Conservation (phyloP, 805 yeast species). For the Myxozyma geophila region DNA sequence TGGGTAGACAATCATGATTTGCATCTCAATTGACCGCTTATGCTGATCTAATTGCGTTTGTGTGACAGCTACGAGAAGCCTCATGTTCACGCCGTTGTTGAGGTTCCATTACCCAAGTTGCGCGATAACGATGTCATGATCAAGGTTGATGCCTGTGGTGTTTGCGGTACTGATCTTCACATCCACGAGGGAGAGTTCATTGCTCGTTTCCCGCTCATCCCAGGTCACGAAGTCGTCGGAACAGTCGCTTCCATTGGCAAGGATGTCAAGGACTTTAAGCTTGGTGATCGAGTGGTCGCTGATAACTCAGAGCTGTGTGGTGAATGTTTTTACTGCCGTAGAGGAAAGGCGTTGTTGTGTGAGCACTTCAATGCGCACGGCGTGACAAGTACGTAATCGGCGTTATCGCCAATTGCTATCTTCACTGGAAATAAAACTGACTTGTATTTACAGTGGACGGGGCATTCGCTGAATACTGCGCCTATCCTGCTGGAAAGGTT, state of each 20-base stretch:
- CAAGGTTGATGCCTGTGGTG: conserved; percentile 35
- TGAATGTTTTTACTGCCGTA: conserved; percentile 34
- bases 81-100: conserved; percentile 18
- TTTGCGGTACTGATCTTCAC: conserved; percentile 35
- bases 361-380: conserved; percentile 36
- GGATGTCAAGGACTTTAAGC: conserved; percentile 23
- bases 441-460: conserved; percentile 20
- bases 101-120: conserved; percentile 27
- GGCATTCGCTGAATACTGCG: conserved; percentile 35
- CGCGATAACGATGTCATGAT: conserved; percentile 34
- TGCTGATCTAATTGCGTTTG: background rate
- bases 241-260: conserved; percentile 34
- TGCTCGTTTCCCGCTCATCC: conserved; percentile 33
- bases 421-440: background rate
- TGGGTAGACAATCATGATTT: background rate
- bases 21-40: background rate
- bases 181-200: conserved; percentile 37
- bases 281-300: conserved; percentile 35
- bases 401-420: background rate
- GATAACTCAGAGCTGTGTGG: conserved; percentile 35
- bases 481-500: conserved; percentile 35
- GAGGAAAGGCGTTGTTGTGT: conserved; percentile 34
- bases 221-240: conserved; percentile 36
- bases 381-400: conserved; percentile 23
- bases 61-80: conserved; percentile 32